Evolutionary conservation across 1,139 yeast genomes (phyloP), one percentile per base, ranked within the genome.

Genomic region (Sugiyamaella castrensis): DNA sequence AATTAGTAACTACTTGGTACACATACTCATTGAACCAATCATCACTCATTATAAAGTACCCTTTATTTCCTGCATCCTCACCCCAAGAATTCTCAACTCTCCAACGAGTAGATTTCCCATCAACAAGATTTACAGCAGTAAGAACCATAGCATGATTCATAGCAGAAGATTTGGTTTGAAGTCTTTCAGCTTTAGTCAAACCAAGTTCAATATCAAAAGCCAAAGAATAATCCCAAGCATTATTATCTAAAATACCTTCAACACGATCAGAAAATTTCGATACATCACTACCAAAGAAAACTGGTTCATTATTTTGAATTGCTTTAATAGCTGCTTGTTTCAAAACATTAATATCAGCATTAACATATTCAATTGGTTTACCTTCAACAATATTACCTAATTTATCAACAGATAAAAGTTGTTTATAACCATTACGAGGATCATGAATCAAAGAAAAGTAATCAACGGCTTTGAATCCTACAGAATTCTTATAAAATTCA

Each of bases 61-160:
- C 87, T 63, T 79, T 76, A 48, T 79, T 77, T 29, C 84, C 84
- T 12, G 72, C 75, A 26, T 68, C 77, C 41, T 73, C 76, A 48
- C 87, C 87, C 87, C 87, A 82, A 2, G 86, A 80, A 66, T 81
- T 82, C 65, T 81, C 83, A 51, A 82, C 82, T 66, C 80, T 78
- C 86, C 87, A 82, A 65, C 85, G 75, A 16, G 79, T 70, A 1
- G 87, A 87, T 46, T 68, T 66, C 34, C 75, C 76, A 50, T 71
- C 71, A 26, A 69, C 68, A 13, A 66, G 63, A 64, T 82, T 84
- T 46, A 82, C 87, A 12, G 82, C 87, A 28, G 84, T 76, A 38
- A 81, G 69, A 1, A 79, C 83, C 87, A 81, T 81, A 15, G 86
- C 87, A 59, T 82, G 87, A 27, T 83, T 80, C 84, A 81, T 80